Percentiles rank a stretch among this genome's conserved stretches.
Conservation (phyloP, 495 filamentous ascomycete genomes). For the Penicillium ucsense region DNA sequence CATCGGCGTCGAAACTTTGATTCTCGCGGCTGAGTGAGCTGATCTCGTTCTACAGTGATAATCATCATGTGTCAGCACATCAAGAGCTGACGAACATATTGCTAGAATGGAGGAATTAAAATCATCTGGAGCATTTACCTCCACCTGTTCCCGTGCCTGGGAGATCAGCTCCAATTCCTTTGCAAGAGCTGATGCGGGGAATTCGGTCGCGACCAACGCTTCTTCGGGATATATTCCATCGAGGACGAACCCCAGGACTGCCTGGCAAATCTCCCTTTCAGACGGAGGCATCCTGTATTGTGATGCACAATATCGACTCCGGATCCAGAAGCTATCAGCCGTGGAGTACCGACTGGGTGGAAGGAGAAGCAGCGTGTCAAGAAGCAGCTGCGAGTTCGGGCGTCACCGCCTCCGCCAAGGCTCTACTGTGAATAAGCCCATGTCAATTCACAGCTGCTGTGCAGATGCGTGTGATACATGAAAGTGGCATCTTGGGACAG, state of each 20-base stretch:
- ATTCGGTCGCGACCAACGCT: conserved; percentile 50
- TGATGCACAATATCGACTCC: no score
- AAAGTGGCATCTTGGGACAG: no score
- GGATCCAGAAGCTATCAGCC: no score
- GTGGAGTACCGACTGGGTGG: neutral
- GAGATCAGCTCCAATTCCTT: conserved; percentile 55
- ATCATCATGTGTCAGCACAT: neutral
- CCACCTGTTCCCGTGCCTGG: conserved; percentile 54
- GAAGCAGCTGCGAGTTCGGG: conserved; percentile 20
- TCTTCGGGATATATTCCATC: conserved; percentile 69
- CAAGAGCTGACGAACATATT: neutral
- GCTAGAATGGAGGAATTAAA: no score
- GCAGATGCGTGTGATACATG: no score
- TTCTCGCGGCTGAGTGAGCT: conserved; percentile 61
- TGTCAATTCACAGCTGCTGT: no score
- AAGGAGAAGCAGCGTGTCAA: conserved; percentile 14
- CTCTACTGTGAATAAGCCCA: neutral
- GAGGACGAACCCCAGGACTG: conserved; percentile 63
- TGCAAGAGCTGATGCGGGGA: conserved; percentile 49
- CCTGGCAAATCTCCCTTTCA: conserved; percentile 43
- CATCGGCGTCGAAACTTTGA: conserved; percentile 65
- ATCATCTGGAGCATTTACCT: conserved; percentile 36
- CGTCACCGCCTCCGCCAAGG: conserved; percentile 18
- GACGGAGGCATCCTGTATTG: conserved; percentile 1
- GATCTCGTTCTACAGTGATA: conserved; percentile 51